Evolutionary conservation across 768 basidiomycete genomes (phyloP).

Genomic region (Hemileccinum impolitum): DNA sequence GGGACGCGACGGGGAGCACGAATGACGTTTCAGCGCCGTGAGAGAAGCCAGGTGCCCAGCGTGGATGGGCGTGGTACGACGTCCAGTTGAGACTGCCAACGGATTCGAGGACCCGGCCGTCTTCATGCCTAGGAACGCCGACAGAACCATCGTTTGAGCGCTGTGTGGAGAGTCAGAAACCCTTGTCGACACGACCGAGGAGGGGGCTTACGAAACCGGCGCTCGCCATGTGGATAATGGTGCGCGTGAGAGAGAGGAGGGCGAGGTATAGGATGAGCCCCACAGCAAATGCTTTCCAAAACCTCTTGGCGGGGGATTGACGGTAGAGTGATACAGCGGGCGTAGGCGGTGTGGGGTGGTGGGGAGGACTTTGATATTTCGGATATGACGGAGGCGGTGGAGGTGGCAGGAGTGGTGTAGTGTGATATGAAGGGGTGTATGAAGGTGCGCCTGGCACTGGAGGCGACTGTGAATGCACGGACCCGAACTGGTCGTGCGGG

Average conservation of each 20-base stretch:
- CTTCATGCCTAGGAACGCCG: conserved; percentile 9
- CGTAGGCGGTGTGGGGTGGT: background rate
- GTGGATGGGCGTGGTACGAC: conserved; percentile 4
- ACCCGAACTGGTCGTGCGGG: no score
- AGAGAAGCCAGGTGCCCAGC: conserved; percentile 17
- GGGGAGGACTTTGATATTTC: background rate
- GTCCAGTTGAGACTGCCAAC: conserved; percentile 16
- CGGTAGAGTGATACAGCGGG: background rate
- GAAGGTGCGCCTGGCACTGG: no score
- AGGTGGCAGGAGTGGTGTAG: background rate
- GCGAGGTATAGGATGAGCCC: conserved; percentile 13
- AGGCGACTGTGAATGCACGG: conserved; percentile 1
- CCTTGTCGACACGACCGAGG: background rate
- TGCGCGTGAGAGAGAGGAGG: background rate
- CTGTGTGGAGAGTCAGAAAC: background rate
- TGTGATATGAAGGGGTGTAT: conserved; percentile 4
- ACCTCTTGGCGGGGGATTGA: conserved; percentile 7
- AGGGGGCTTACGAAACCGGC: background rate
- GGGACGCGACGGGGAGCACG: conserved; percentile 27
- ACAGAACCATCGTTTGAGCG: background rate
- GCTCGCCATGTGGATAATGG: conserved; percentile 1
- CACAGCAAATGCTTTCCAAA: conserved; percentile 12
- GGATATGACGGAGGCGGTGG: conserved; percentile 15
- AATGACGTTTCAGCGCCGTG: conserved; percentile 24
- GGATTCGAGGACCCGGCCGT: conserved; percentile 16